Base-by-base conservation (phyloP, 345 rosid species). In the Mangifera indica region DNA sequence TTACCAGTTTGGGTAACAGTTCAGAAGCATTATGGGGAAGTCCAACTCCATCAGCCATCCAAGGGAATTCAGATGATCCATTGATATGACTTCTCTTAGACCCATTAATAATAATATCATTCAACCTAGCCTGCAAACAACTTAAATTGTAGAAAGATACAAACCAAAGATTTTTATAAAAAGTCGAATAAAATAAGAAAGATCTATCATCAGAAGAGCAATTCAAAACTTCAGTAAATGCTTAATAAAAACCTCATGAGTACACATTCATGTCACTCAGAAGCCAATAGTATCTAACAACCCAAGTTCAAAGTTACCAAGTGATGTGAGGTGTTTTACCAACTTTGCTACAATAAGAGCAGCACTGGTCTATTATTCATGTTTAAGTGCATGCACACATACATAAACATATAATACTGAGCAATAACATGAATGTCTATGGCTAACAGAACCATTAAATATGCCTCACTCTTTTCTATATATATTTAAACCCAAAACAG, bases 41-140 rank as follows among this genome's bases (percentile, higher is more conserved):
- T 74, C 99, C 98, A 85, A 86, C 97, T 72, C 98, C 99, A 88
- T 96, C 98, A 67, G 80, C 78, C 98, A 90, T 93, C 99, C 99
- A 96, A 76, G 95, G 97, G 75, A 57, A 85, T 71, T 91, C 95
- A 62, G 85, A 84, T 54, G 84, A 78, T 63, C 74, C 89, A 72
- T 78, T 84, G 78, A 79, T 82, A 58, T 71, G 68, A 66, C 60
- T 75, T 79, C 81, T 26, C 82, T 84, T 96, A 74, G 73, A 73
- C 71, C 89, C 88, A 17, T 82, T 73, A 45, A 84, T 93, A 63
- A 96, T 89, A 53, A 96, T 91, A 77, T 90, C 94, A 79, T 93
- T 90, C 81, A 96, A 78, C 82, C 91, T 94, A 71, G 93, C 88
- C 98, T 95, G 88, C 71, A 74, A 49, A 75, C 42, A 69, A 66